Percentiles rank a stretch among this genome's conserved stretches.
These are phyloP conservation scores for Ogataea naganishii DNA, from an alignment of 805 yeast genomes.

Conservation along the genomic window DNA sequence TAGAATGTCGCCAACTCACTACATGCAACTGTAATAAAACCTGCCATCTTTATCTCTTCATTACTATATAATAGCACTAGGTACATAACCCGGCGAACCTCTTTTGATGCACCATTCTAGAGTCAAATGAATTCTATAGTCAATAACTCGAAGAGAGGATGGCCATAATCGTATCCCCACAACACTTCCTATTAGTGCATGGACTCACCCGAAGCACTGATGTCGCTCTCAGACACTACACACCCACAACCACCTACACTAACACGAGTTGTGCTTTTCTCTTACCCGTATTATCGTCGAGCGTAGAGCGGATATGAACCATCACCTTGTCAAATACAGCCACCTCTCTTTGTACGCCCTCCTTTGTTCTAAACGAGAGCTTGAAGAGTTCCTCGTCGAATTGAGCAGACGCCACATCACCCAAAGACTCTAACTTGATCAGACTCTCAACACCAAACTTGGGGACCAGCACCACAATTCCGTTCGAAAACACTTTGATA, in stretches of 20 bases:
- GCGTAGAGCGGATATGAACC: constrained; percentile 72
- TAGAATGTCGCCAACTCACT: constrained; percentile 1
- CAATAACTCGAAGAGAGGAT: too few species aligned
- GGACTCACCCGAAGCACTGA: too few species aligned
- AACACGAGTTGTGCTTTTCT: constrained; percentile 77
- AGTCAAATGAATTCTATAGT: too few species aligned
- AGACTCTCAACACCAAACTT: constrained; percentile 94
- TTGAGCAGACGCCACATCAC: constrained; percentile 51
- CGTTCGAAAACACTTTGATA: constrained; percentile 87
- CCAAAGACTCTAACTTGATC: constrained; percentile 70
- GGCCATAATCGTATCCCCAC: too few species aligned
- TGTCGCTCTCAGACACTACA: too few species aligned
- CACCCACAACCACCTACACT: constrained; percentile 29
- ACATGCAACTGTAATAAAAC: too few species aligned
- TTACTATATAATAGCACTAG: too few species aligned
- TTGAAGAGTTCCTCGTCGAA: constrained; percentile 76
- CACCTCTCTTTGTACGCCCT: constrained; percentile 30
- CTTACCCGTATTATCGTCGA: constrained; percentile 86
- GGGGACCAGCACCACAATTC: constrained; percentile 91
- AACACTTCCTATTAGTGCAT: too few species aligned
- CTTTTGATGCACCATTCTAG: too few species aligned
- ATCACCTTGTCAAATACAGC: constrained; percentile 77
- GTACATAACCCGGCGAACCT: too few species aligned
- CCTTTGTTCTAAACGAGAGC: constrained; percentile 41
- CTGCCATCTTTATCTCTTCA: too few species aligned